Conservation (phyloP, 371 early-diverging fungal species). For the Haplosporangium sp. region DNA sequence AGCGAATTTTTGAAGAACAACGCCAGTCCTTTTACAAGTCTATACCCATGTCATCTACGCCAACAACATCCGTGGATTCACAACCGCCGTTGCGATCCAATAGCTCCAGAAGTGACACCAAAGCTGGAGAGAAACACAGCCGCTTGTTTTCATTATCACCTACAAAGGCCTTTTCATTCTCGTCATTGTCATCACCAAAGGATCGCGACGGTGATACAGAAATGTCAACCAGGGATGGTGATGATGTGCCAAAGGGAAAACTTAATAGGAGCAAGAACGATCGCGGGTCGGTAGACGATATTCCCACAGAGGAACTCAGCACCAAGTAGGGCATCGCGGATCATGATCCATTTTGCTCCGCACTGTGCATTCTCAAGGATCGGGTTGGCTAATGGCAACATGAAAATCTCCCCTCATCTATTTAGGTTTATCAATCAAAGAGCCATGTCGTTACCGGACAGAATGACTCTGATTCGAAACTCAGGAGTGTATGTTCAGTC, state of each 20-base stretch:
- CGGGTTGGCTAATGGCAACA: neutral
- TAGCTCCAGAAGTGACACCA: neutral
- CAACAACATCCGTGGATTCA: neutral
- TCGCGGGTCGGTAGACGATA: conserved; percentile 46
- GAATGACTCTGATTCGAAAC: conserved; percentile 64
- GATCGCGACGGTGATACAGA: conserved; percentile 41
- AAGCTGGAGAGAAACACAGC: neutral
- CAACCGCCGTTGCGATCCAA: neutral
- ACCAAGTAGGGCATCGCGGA: conserved; percentile 22
- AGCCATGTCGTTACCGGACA: conserved; percentile 42
- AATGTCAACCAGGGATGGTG: conserved; percentile 20
- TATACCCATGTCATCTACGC: conserved; percentile 26
- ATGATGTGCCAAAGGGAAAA: conserved; percentile 5
- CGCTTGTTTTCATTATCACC: conserved; percentile 20
- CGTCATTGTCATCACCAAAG: conserved; percentile 22
- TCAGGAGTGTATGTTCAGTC: conserved; percentile 69
- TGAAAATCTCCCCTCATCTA: neutral
- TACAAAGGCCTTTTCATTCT: conserved; percentile 21
- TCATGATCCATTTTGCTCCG: neutral
- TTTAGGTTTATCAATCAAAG: conserved; percentile 24
- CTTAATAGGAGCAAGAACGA: conserved; percentile 47
- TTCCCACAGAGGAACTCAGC: conserved; percentile 29
- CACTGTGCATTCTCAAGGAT: neutral
- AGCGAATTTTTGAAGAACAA: conserved; percentile 64
- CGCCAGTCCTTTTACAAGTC: conserved; percentile 55